Evolutionary conservation across 2,329 filamentous ascomycete species (phyloP).

Genomic region (Berkeleyomyces rouxiae): DNA sequence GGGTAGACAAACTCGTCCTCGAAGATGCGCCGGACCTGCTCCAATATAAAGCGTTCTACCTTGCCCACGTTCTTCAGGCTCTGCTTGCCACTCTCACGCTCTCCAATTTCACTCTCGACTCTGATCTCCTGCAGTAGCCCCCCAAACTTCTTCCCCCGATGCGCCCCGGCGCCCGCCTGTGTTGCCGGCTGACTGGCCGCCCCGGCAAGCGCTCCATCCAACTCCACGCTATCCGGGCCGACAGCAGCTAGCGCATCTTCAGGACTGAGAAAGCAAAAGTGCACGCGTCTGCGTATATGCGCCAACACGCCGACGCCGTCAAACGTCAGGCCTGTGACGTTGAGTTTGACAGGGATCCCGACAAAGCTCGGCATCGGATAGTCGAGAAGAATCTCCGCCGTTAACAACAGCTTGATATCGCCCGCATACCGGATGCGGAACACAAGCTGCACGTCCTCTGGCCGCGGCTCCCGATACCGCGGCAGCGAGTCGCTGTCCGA

Average conservation of each 20-base stretch:
- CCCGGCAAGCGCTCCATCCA: slow-evolving; percentile 18
- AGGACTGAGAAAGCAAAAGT: slow-evolving; percentile 87
- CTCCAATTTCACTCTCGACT: slow-evolving; percentile 94
- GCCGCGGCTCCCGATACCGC: slow-evolving; percentile 52
- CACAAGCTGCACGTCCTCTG: slow-evolving; percentile 83
- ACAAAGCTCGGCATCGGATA: slow-evolving; percentile 99
- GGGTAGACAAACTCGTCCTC: slow-evolving; percentile 98
- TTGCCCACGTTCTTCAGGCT: slow-evolving; percentile 97
- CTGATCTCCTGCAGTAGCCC: slow-evolving; percentile 80
- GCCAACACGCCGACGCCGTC: slow-evolving; percentile 88
- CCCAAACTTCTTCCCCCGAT: slow-evolving; percentile 32
- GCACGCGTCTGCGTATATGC: slow-evolving; percentile 72
- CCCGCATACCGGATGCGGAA: slow-evolving; percentile 82
- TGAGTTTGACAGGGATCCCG: slow-evolving; percentile 81
- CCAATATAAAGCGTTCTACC: slow-evolving; percentile 91
- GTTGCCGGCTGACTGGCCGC: neutral
- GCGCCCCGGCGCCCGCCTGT: slow-evolving; percentile 4
- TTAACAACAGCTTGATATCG: slow-evolving; percentile 73
- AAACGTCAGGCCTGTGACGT: slow-evolving; percentile 87
- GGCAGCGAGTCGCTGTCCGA: slow-evolving; percentile 18
- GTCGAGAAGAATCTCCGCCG: slow-evolving; percentile 87
- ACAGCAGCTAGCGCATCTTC: slow-evolving; percentile 73
- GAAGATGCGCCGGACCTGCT: slow-evolving; percentile 91
- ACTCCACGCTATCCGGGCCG: slow-evolving; percentile 26
- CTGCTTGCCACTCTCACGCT: slow-evolving; percentile 79